Evolutionary conservation across 2,329 filamentous ascomycete genomes (phyloP), one percentile per base, ranked within the genome.

Genomic region (Pseudocercospora pini-densiflorae): DNA sequence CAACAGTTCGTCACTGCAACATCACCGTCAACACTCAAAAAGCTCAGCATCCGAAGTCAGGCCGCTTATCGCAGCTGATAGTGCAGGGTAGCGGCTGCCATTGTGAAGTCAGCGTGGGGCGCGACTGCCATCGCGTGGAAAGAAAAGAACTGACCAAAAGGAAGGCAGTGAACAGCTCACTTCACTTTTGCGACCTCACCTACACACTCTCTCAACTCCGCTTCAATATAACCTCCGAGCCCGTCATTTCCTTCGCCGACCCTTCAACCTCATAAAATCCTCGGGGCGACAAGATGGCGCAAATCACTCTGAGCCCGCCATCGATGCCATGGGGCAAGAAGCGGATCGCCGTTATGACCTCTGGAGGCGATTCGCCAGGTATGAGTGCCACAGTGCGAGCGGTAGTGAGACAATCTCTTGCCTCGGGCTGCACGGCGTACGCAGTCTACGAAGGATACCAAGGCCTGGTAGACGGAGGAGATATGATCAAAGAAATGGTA

Each of bases 351-450:
- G 89, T 97, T 79, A 93, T 97, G 90, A 97, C 94, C 76, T 96
- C 92, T 73, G 94, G 94, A 77, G 94, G 94, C 76, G 94, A 97
- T 85, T 92, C 93, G 71, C 94, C 93, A 2, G 94, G 94, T 78
- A 97, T 97, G 94, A 97, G 95, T 80, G 93, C 89, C 68, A 92
- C 92, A 40, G 93, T 97, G 43, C 88, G 94, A 68, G 93, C 94
- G 59, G 92, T 97, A 29, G 92, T 99, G 65, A 91, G 95, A 73
- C 97, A 93, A 87, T 88, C 93, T 59, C 92, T 98, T 72, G 89
- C 95, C 79, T 88, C 92, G 80, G 81, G 82, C 64, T 85, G 83
- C 76, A 80, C 81, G 43, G 78, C 81, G 12, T 85, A 77, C 72
- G 81, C 80, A 62, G 79, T 84, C 77, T 95, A 94, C 80, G 95